Conservation (phyloP, 768 basidiomycete species). For the Tephrocybe sp. region DNA sequence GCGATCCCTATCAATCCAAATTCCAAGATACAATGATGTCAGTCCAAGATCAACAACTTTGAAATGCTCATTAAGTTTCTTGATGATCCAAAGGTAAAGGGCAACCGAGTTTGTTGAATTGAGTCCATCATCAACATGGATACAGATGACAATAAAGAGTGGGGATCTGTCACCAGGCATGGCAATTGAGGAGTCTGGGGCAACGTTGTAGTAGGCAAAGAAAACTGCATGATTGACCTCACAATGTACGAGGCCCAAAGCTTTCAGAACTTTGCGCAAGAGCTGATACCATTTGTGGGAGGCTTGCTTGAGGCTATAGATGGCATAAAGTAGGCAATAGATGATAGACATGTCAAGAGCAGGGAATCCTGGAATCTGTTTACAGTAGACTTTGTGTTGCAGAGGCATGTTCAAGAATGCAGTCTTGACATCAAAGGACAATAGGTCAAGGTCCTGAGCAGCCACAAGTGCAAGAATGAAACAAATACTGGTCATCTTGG, state of each 20-base stretch:
- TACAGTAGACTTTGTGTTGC: constrained; percentile 17
- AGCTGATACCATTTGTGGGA: constrained; percentile 3
- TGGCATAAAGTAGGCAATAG: constrained; percentile 8
- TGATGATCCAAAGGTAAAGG: neutral
- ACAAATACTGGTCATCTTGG: constrained; percentile 19
- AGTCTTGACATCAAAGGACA: constrained; percentile 27
- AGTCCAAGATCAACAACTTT: constrained; percentile 1
- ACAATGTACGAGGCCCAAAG: constrained; percentile 17
- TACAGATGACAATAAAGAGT: constrained; percentile 18
- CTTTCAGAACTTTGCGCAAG: constrained; percentile 8
- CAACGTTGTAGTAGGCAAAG: constrained; percentile 13
- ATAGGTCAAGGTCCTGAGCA: constrained; percentile 18
- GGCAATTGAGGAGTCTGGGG: constrained; percentile 18
- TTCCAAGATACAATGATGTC: neutral
- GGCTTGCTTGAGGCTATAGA: constrained; percentile 4
- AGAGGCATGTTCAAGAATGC: constrained; percentile 23
- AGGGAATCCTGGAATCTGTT: constrained; percentile 12
- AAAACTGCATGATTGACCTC: constrained; percentile 25
- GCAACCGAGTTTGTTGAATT: neutral
- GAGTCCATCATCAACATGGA: constrained; percentile 28
- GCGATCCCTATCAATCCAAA: constrained; percentile 11
- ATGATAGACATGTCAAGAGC: constrained; percentile 1
- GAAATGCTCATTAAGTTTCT: neutral
- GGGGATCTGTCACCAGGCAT: constrained; percentile 15
- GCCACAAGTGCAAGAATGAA: constrained; percentile 24